A percentile compares a stretch with the other conserved stretches of the same genome.
Evolutionary conservation across 371 early-diverging fungal species (phyloP).

Genomic region (Syncephalastrum monosporum): DNA sequence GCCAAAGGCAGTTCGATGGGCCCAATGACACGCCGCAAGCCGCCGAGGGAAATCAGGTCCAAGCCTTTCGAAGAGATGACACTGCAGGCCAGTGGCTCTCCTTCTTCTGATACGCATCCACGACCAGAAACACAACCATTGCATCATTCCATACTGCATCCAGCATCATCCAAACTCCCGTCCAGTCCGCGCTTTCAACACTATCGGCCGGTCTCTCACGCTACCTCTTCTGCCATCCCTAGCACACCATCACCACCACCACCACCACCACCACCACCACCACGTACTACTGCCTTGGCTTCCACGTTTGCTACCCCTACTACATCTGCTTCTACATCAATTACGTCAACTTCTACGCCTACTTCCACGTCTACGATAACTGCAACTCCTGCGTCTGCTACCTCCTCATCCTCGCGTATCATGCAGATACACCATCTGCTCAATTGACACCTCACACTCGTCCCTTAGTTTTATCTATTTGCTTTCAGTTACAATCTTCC

Average conservation of each 20-base stretch:
- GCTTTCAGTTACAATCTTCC: too few species aligned
- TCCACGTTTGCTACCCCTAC: too few species aligned
- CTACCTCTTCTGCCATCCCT: background rate
- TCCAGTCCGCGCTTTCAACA: background rate
- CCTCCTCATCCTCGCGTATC: constrained; percentile 11
- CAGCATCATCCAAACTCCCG: constrained; percentile 5
- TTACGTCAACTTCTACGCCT: constrained; percentile 4
- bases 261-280: background rate
- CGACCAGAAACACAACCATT: background rate
- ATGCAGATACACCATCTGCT: constrained; percentile 28
- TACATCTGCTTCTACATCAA: background rate
- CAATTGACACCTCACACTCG: constrained; percentile 12
- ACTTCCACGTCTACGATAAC: background rate
- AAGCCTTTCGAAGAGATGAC: constrained; percentile 1
- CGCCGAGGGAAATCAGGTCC: constrained; percentile 9
- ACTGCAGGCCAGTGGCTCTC: background rate
- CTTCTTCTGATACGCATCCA: background rate
- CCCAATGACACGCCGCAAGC: constrained; percentile 5
- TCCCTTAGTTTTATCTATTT: too few species aligned
- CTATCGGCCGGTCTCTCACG: background rate
- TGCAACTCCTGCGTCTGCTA: constrained; percentile 3
- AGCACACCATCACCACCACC: constrained; percentile 2
- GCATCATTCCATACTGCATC: background rate
- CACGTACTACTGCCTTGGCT: background rate
- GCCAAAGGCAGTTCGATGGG: constrained; percentile 13